Evolutionary conservation across 2,329 filamentous ascomycete genomes (phyloP).

Genomic region (Claviceps monticola): DNA sequence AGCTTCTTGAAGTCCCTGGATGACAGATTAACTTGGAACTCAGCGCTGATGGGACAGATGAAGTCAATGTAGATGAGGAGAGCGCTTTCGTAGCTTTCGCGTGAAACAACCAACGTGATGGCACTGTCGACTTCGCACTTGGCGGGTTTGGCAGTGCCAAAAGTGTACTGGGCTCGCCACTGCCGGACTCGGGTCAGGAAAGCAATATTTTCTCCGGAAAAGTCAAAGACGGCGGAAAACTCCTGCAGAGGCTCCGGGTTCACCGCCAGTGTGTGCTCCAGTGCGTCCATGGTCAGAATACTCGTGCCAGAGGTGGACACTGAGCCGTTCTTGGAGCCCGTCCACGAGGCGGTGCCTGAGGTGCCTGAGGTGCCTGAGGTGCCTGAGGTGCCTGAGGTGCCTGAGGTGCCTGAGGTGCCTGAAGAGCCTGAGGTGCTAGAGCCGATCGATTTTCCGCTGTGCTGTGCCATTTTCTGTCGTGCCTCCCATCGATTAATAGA

Average conservation of each 20-base stretch:
- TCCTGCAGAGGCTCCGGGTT: constrained; percentile 44
- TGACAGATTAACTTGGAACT: constrained; percentile 54
- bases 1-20: constrained; percentile 40
- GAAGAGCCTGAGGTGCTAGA: constrained; percentile 16
- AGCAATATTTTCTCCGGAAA: constrained; percentile 54
- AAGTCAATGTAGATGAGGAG: constrained; percentile 48
- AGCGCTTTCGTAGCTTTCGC: constrained; percentile 41
- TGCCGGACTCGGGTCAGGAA: constrained; percentile 45
- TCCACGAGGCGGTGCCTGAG: constrained; percentile 16
- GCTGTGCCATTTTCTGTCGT: constrained; percentile 20
- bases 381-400: constrained; percentile 1
- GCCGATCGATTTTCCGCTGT: constrained; percentile 19
- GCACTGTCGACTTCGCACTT: constrained; percentile 5
- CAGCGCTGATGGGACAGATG: constrained; percentile 45
- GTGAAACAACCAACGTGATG: constrained; percentile 20
- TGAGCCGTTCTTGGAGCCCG: constrained; percentile 21
- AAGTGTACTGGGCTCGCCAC: constrained; percentile 19
- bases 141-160: constrained; percentile 10
- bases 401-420: constrained; percentile 9
- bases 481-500: constrained; percentile 35
- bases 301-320: constrained; percentile 24
- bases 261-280: constrained; percentile 42
- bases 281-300: constrained; percentile 43
- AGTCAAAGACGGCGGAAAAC: constrained; percentile 49
- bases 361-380: constrained; percentile 11